Percentiles rank a stretch among this genome's conserved stretches.
These are phyloP conservation scores for Trametes elegans DNA, from an alignment of 768 basidiomycete genomes.

Conservation along the genomic window DNA sequence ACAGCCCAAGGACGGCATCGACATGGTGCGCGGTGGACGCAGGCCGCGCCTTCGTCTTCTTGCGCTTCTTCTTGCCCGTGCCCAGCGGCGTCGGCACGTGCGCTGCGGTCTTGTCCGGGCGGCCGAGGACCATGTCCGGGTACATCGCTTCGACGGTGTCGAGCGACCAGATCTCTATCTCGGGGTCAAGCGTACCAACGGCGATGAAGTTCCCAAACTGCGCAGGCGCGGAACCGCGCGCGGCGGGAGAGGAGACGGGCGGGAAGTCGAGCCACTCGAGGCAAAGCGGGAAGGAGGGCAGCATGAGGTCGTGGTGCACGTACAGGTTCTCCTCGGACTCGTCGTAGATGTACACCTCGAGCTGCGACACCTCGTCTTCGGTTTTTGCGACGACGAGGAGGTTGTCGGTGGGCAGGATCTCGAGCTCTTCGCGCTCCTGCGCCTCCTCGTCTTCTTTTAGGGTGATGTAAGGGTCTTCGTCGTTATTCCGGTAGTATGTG, in stretches of 20 bases:
- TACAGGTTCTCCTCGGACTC: constrained; percentile 89
- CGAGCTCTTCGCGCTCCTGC: constrained; percentile 85
- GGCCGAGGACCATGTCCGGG: constrained; percentile 87
- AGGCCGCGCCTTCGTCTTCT: constrained; percentile 71
- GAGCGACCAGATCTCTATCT: constrained; percentile 98
- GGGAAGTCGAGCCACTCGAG: constrained; percentile 99
- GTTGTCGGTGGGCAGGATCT: constrained; percentile 88
- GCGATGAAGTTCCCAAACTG: constrained; percentile 87
- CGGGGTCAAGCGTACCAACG: constrained; percentile 94
- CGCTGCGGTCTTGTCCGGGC: constrained; percentile 78
- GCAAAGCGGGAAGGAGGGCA: constrained; percentile 96
- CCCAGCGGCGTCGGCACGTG: constrained; percentile 77
- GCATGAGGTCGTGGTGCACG: constrained; percentile 96
- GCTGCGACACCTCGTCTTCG: constrained; percentile 92
- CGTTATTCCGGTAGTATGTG: constrained; percentile 85
- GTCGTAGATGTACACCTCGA: constrained; percentile 96
- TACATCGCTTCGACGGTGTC: constrained; percentile 94
- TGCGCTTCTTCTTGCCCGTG: constrained; percentile 97
- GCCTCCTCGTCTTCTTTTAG: constrained; percentile 87
- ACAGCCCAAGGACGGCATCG: constrained; percentile 88
- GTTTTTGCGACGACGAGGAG: constrained; percentile 92
- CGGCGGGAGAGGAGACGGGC: constrained; percentile 50
- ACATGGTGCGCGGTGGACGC: constrained; percentile 75
- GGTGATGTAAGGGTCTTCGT: constrained; percentile 96
- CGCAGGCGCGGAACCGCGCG: constrained; percentile 30